Base-by-base conservation (phyloP, 768 basidiomycete genomes). In the Boletus pseudo-olivaceus region DNA sequence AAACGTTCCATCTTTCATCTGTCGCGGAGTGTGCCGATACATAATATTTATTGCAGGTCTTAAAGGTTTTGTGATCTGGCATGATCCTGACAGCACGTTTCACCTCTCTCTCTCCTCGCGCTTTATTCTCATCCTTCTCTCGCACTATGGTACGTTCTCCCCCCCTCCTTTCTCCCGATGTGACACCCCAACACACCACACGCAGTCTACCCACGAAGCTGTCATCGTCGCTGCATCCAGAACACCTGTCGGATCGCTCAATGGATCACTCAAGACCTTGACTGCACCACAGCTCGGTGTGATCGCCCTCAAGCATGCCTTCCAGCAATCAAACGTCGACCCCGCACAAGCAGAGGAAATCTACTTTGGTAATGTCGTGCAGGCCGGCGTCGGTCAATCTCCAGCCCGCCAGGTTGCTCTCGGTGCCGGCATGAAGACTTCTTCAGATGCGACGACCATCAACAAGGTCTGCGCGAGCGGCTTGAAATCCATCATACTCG, bases 401-500 rank as follows among this genome's bases (percentile, higher is more conserved):
- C 97, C 97, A n/a, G 97, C 97, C 49, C 85, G 97, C 60, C 97
- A 99, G 73, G 97, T 95, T 51, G 93, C 87, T n/a, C 84, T 99
- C 54, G 80, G 75, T 51, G 82, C 94, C n/a, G 97, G 97, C 59
- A 77, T 97, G 67, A 84, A 80, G 58, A 71, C 85, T 10, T 80
- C 79, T 53, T 95, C 96, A 27, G 97, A 99, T 75, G 95, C 96
- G 20, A 98, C 97, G 35, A 99, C 97, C 46, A 86, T 99, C 77
- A 99, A 99, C 84, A 99, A 99, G 77, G 97, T 99, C 71, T 99
- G 97, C 72, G 97, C 97, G 6, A 94, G 91, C 50, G 97, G 97
- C 57, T 78, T 99, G 81, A 98, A 98, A 75, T 81, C 95, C 29
- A 83, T 98, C 75, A 97, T 93, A 73, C 79, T 98, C 58, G 97